These are phyloP conservation scores for Isoetes taiwanensis DNA, from an alignment of 75 land plant species.

Conservation along the genomic window DNA sequence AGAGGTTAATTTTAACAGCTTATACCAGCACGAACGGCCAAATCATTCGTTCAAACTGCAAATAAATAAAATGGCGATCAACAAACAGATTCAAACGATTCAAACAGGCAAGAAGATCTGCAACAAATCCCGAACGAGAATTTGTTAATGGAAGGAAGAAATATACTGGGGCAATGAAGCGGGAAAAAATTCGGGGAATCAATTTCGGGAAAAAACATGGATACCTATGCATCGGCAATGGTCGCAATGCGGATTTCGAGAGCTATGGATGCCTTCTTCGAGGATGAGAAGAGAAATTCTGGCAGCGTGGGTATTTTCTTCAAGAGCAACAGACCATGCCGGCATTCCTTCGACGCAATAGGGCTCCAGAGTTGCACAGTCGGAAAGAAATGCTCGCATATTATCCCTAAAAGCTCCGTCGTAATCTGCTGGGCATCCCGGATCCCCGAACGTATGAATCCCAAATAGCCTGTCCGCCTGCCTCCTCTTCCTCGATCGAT, in stretches of 20 bases:
- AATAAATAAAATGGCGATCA: no score
- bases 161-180: no score
- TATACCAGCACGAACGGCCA: no score
- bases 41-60: no score
- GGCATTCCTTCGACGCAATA: background rate
- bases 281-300: background rate
- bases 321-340: background rate
- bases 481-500: conserved; percentile 10
- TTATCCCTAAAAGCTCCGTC: conserved; percentile 3
- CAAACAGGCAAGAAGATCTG: no score
- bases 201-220: no score
- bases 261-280: background rate
- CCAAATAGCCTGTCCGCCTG: background rate
- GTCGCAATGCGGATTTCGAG: background rate
- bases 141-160: no score
- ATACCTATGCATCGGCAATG: conserved; percentile 8
- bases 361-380: conserved; percentile 1
- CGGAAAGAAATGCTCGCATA: conserved; percentile 1
- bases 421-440: conserved; percentile 6
- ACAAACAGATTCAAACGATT: no score
- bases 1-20: no score
- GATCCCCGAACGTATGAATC: conserved; percentile 7
- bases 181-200: no score
- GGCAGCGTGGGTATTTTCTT: background rate
- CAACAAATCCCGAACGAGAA: no score